Evolutionary conservation across 441 rosid genomes (phyloP), one percentile per base, ranked within the genome.

Genomic region (Melastoma candidum): DNA sequence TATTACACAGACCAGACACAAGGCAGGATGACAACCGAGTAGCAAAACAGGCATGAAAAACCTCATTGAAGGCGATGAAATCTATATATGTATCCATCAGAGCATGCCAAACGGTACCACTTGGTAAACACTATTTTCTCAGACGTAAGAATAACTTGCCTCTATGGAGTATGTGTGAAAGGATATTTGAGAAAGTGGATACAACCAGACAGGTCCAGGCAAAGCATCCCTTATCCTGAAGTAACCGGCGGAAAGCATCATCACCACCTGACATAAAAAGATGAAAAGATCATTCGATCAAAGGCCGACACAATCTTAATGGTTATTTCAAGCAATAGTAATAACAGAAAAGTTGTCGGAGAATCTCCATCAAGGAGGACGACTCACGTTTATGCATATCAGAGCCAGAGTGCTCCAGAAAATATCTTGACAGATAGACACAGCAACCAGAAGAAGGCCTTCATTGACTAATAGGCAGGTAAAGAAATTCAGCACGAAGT

Each of bases 221-320:
- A 94, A 59, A 26, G 86, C 94, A 68, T 65, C 83, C 45, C 87
- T 88, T 66, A 87, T 77, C 75, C 96, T 75, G 67, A 89, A 82
- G 72, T 84, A 92, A 46, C 97, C 99, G 10, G 99, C 97, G 7
- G 96, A 66, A 49, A 94, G 96, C 94, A 94, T 90, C 97, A 94
- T 94, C 57, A 84, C 65, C 58, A 84, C 89, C 95, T 93, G 88
- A 70, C 69, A 80, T 55, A 58, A 3, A 29, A 3, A 29, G 36
- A 29, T 29, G 36, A 29, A 29, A 29, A 17, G 36, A 29, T 29
- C 36, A 29, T 29, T 29, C 7, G 3, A 29, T 29, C 5, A 3
- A 29, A 29, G 36, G 5, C 5, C 7, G 36, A 29, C 36, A 29
- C 36, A 29, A 29, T 29, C 5, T 29, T 29, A 3, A 29, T 29